Base-by-base conservation (phyloP, 1,284 basidiomycete genomes). In the Vanrija sp. region DNA sequence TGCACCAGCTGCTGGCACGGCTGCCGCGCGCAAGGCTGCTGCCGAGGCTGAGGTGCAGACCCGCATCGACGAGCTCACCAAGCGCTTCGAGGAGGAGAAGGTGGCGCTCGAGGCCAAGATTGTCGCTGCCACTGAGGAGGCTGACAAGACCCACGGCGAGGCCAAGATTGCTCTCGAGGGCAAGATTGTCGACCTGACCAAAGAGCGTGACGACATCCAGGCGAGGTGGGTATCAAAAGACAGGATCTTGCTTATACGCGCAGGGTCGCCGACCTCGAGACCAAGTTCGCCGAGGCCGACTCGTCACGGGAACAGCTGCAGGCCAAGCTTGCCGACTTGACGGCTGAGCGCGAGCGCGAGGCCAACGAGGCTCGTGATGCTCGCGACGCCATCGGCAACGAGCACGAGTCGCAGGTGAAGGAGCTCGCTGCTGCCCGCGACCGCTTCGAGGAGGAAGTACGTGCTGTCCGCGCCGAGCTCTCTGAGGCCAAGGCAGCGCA, bases 51-150 rank as follows among this genome's bases (percentile, higher is more conserved):
- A 59, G 44, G 49, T 53, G n/a, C 52, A 58, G 46, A 40, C 55
- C 3, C 51, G 57, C 10, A 52, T 54, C 12, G 48, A 59, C 18
- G 60, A 51, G 42, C 46, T 54, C 34, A 54, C 57, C 38, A 57
- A 52, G 48, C 54, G 57, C 49, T 57, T 57, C 29, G 58, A 60
- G 46, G 58, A 60, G 43, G 49, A 60, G 54, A 62, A 65, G 43
- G 46, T 47, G 3, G 63, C 51, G 16, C 60, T 64, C 43, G 68
- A 66, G 46, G 57, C 57, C 15, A 64, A 61, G 49, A 39, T 65
- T 29, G 7, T 42, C 38, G 51, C 59, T 43, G 49, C 43, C 21
- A 40, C 38, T 15, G 42, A 52, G n/a, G 49, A 44, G 3, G 55
- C 45, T 5, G 47, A 43, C 21, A 57, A 50, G 49, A 50, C 51